Evolutionary conservation across 768 basidiomycete species (phyloP).

Genomic region (Suillus fuscotomentosus): DNA sequence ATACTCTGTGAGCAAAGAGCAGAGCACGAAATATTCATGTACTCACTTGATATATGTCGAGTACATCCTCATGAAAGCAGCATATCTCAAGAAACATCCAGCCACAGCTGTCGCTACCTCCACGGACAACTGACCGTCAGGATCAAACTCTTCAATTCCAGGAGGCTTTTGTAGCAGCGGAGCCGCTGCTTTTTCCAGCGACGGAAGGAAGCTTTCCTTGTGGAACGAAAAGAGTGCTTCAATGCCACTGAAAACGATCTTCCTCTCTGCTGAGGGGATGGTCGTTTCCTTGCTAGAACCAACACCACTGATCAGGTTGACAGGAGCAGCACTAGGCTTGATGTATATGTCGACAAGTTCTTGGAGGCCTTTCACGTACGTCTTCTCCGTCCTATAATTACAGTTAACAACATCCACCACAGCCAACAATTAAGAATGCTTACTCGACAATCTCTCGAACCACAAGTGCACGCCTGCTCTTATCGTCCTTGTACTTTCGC

Average conservation of each 20-base stretch:
- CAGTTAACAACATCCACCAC: slow-evolving; percentile 15
- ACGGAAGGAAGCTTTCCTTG: slow-evolving; percentile 88
- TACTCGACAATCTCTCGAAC: slow-evolving; percentile 91
- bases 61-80: slow-evolving; percentile 99
- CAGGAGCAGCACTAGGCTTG: slow-evolving; percentile 71
- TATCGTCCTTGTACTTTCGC: slow-evolving; percentile 91
- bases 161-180: slow-evolving; percentile 56
- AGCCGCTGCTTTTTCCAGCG: slow-evolving; percentile 75
- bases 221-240: slow-evolving; percentile 93
- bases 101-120: slow-evolving; percentile 80
- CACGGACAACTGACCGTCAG: slow-evolving; percentile 71
- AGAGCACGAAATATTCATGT: slow-evolving; percentile 6
- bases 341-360: slow-evolving; percentile 96
- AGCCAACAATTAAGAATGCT: slow-evolving; percentile 30
- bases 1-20: slow-evolving; percentile 13
- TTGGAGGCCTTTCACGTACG: slow-evolving; percentile 91
- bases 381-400: slow-evolving; percentile 78
- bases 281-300: slow-evolving; percentile 79
- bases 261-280: slow-evolving; percentile 82
- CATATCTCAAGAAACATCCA: slow-evolving; percentile 87
- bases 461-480: slow-evolving; percentile 76
- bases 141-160: slow-evolving; percentile 52
- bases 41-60: slow-evolving; percentile 95
- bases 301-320: slow-evolving; percentile 68
- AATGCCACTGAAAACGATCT: slow-evolving; percentile 87